Conservation (phyloP, 1,284 basidiomycete species). For the Ceratobasidium sp. region DNA sequence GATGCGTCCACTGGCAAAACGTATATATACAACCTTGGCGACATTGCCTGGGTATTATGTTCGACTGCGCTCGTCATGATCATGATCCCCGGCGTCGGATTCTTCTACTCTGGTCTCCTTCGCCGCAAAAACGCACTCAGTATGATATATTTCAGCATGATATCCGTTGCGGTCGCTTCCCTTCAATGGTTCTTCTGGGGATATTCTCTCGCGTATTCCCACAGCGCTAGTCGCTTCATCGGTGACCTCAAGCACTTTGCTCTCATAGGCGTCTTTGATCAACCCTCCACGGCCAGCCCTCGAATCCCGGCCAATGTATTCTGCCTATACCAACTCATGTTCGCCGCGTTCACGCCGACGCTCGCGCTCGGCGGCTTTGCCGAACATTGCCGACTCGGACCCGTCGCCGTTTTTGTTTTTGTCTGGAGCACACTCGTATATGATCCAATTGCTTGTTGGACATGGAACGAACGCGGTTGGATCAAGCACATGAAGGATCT, state of each 20-base stretch:
- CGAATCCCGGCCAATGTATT: constrained; percentile 88
- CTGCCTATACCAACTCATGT: constrained; percentile 91
- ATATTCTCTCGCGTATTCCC: constrained; percentile 60
- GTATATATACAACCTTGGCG: constrained; percentile 62
- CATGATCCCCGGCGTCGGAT: constrained; percentile 67
- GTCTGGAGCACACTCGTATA: constrained; percentile 95
- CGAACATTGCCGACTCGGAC: constrained; percentile 90
- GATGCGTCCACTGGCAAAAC: constrained; percentile 27
- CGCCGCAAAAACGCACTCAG: constrained; percentile 68
- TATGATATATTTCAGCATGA: constrained; percentile 67
- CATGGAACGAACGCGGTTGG: constrained; percentile 95
- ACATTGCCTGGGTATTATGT: constrained; percentile 63
- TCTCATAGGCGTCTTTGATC: constrained; percentile 82
- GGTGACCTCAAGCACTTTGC: constrained; percentile 74
- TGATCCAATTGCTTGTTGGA: constrained; percentile 94
- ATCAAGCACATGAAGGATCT: constrained; percentile 81
- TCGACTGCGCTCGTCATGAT: constrained; percentile 63
- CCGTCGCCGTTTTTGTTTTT: constrained; percentile 90
- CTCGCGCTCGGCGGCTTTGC: constrained; percentile 93
- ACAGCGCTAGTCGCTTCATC: constrained; percentile 50
- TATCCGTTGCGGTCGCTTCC: constrained; percentile 62
- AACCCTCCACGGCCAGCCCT: constrained; percentile 78
- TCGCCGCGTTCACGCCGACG: constrained; percentile 64
- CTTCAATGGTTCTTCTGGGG: constrained; percentile 58
- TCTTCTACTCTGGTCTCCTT: constrained; percentile 68